Percentiles rank a stretch among this genome's conserved stretches.
Evolutionary conservation across 805 yeast genomes (phyloP).

Genomic region (Candida krabiensis): DNA sequence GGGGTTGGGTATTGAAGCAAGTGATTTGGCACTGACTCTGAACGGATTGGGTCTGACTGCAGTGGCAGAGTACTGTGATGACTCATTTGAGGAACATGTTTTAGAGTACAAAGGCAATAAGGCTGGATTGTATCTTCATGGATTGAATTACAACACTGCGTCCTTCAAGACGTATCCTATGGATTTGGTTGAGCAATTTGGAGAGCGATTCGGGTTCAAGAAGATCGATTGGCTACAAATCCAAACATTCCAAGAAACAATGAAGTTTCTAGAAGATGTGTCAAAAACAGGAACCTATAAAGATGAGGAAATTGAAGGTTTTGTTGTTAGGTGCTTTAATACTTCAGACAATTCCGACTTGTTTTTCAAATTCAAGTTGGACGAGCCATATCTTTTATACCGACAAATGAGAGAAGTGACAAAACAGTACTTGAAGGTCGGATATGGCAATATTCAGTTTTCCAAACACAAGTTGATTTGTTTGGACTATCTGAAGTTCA

Average conservation of each 20-base stretch:
- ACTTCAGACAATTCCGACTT: slow-evolving; percentile 41
- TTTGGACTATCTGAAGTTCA: slow-evolving; percentile 67
- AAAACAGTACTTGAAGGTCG: slow-evolving; percentile 46
- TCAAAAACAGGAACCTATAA: slow-evolving; percentile 69
- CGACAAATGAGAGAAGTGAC: slow-evolving; percentile 91
- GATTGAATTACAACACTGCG: slow-evolving; percentile 70
- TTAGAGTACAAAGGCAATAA: slow-evolving; percentile 63
- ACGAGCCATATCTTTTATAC: slow-evolving; percentile 90
- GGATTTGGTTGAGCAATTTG: slow-evolving; percentile 59
- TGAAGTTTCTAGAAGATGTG: slow-evolving; percentile 52
- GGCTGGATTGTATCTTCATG: slow-evolving; percentile 89
- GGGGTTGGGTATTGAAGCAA: slow-evolving; percentile 36
- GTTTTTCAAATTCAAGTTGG: slow-evolving; percentile 92
- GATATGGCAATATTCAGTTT: slow-evolving; percentile 36
- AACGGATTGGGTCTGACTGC: slow-evolving; percentile 65
- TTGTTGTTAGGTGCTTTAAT: slow-evolving; percentile 72
- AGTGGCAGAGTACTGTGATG: slow-evolving; percentile 92
- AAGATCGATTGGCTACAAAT: slow-evolving; percentile 48
- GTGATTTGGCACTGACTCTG: slow-evolving; percentile 57
- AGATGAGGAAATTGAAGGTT: slow-evolving; percentile 83
- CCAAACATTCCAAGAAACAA: slow-evolving; percentile 40
- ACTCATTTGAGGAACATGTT: slow-evolving; percentile 90
- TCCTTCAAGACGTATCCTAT: slow-evolving; percentile 66
- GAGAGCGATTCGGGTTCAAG: slow-evolving; percentile 67
- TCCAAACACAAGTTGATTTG: slow-evolving; percentile 60